phyloP scores from a whole-genome alignment of 225 moss, liverwort and hornwort species.

The Lunularia cruciata region DNA sequence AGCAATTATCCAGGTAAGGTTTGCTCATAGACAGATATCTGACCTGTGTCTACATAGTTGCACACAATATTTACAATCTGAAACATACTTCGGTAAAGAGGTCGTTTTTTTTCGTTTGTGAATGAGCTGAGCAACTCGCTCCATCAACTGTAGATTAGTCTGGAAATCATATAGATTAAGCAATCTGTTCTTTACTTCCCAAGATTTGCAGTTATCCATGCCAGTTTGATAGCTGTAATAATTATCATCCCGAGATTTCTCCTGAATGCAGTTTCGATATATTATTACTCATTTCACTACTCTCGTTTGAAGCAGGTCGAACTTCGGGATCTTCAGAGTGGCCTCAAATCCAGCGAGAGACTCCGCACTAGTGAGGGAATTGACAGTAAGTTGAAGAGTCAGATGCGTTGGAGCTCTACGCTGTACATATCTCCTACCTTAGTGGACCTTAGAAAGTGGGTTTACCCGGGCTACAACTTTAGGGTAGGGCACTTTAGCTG shows the following conservation, averaged over 20 bases:
- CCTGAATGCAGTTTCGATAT: too few species aligned
- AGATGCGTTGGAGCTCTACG: background rate
- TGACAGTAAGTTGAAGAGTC: slow-evolving; percentile 63
- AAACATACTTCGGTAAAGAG: too few species aligned
- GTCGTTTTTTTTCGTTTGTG: background rate
- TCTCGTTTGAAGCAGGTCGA: slow-evolving; percentile 64
- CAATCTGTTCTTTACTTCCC: background rate
- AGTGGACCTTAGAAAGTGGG: too few species aligned
- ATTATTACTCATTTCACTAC: background rate
- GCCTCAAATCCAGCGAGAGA: slow-evolving; percentile 87
- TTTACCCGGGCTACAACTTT: too few species aligned
- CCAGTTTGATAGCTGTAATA: background rate
- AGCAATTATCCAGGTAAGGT: slow-evolving; percentile 81
- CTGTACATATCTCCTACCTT: too few species aligned
- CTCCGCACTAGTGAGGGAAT: slow-evolving; percentile 93
- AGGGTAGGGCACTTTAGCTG: too few species aligned
- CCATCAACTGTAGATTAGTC: background rate
- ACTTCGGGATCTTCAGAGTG: slow-evolving; percentile 85
- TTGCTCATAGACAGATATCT: background rate
- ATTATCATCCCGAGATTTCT: too few species aligned
- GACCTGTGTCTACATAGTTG: background rate
- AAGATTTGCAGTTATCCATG: background rate
- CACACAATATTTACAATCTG: background rate
- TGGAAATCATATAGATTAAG: background rate
- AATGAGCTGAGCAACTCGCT: background rate